Conservation (phyloP, 495 filamentous ascomycete genomes). For the Lindgomyces ingoldianus region DNA sequence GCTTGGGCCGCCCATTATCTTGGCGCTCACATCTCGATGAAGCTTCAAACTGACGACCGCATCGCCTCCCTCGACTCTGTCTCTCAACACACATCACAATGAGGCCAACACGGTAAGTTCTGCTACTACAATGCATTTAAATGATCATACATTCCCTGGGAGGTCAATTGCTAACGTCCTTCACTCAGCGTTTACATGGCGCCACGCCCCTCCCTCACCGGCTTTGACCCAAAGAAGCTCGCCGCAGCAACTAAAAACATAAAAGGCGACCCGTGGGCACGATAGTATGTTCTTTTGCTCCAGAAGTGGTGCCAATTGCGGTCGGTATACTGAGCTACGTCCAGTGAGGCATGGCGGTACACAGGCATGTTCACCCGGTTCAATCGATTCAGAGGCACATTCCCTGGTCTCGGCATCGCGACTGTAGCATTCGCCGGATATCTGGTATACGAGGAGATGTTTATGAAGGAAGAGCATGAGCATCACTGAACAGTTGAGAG, state of each 20-base stretch:
- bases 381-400: constrained; percentile 80
- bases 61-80: neutral
- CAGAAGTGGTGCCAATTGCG: neutral
- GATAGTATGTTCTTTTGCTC: constrained; percentile 56
- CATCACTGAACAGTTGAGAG: constrained; percentile 1
- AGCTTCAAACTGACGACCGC: neutral
- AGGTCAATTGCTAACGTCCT: constrained; percentile 30
- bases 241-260: constrained; percentile 64
- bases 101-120: constrained; percentile 18
- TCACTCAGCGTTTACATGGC: constrained; percentile 48
- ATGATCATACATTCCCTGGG: too few species aligned
- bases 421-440: constrained; percentile 88
- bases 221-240: constrained; percentile 78
- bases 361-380: constrained; percentile 81
- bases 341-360: constrained; percentile 93
- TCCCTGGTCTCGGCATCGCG: constrained; percentile 90
- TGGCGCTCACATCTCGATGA: too few species aligned
- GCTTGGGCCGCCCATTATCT: too few species aligned
- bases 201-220: constrained; percentile 69
- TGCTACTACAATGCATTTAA: neutral
- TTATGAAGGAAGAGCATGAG: constrained; percentile 72
- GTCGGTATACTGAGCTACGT: constrained; percentile 1
- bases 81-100: neutral
- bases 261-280: constrained; percentile 84
- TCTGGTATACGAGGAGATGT: constrained; percentile 83